A percentile compares a stretch with the other conserved stretches of the same genome.
These are phyloP conservation scores for Colletotrichum shisoi DNA, from an alignment of 2,329 filamentous ascomycete genomes.

Conservation along the genomic window DNA sequence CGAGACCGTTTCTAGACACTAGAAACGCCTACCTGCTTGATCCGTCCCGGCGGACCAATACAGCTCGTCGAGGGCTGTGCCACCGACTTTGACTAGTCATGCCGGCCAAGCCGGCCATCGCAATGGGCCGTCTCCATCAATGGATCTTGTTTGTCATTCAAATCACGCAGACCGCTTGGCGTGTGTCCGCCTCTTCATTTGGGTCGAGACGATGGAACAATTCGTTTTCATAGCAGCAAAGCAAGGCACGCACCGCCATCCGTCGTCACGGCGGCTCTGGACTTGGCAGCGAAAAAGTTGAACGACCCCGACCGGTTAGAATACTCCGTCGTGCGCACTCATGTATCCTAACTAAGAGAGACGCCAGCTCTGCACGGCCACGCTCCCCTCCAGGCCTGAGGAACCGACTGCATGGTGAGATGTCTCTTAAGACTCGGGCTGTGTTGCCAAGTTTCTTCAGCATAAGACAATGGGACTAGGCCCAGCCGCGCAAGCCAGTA, in stretches of 20 bases:
- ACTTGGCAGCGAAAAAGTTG: not conserved
- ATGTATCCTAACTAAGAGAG: too few relatives aligned
- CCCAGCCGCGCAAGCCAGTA: constrained; percentile 9
- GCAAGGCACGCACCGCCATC: not conserved
- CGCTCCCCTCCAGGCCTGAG: constrained; percentile 9
- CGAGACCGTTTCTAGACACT: not conserved
- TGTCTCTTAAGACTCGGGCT: not conserved
- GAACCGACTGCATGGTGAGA: too few relatives aligned
- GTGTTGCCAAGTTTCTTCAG: not conserved
- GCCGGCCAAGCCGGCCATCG: constrained; percentile 28
- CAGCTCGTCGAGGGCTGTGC: constrained; percentile 25
- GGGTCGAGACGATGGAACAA: constrained; percentile 1
- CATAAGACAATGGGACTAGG: constrained; percentile 4
- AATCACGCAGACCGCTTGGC: constrained; percentile 28
- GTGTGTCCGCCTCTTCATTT: not conserved
- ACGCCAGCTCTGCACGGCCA: not conserved
- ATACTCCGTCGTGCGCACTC: not conserved
- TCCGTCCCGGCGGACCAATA: constrained; percentile 1
- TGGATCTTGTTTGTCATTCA: constrained; percentile 33
- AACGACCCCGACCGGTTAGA: constrained; percentile 1
- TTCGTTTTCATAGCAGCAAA: not conserved
- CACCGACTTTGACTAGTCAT: constrained; percentile 24
- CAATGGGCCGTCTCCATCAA: constrained; percentile 26
- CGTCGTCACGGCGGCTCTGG: not conserved
- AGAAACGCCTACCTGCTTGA: constrained; percentile 2